Base-by-base conservation (phyloP, 306 rosid species). In the Arachis hypogaea region DNA sequence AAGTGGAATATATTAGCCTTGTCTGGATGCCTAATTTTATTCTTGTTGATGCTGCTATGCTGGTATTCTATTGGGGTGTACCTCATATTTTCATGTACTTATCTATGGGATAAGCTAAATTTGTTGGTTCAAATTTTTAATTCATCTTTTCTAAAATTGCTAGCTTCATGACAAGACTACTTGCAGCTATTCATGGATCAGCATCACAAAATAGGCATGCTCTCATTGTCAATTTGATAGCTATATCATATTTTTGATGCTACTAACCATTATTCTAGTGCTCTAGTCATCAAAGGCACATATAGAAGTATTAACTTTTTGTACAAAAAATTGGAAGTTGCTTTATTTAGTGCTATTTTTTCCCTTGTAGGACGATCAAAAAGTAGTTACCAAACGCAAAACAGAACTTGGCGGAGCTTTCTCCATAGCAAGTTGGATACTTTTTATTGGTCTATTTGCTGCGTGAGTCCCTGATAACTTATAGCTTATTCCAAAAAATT, bases 331-430 rank as follows among this genome's bases (percentile, higher is more conserved):
- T 2, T 56, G 47, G 67, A 45, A 56, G 65, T 41, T 63, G 70
- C 72, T 80, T 84, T 60, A 79, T 72, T 43, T 47, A 41, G 74
- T 67, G 72, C 42, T 7, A 9, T 45, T 8, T 73, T 83, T 75
- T 33, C 81, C 9, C 71, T 41, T 83, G 81, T 67, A 95, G 99
- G 97, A 88, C 65, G 99, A 95, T 72, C 95, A 84, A 79, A 92
- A 81, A 82, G 86, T 84, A 38, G 99, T 95, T 63, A 86, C 61
- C 72, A 95, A 95, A 79, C 91, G 97, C 72, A 95, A 95, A 84
- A 95, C 99, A n/a, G 99, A 95, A 88, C 98, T 95, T 64, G 99
- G 98, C 49, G 99, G 99, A 86, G 66, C 89, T 50, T 95, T 95
- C 82, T 95, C 99, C 69, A 87, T 92, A 63, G 99, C 98, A 76